Percentiles rank a stretch among this genome's conserved stretches.
phyloP scores from a whole-genome alignment of 2,329 filamentous ascomycete species.

The Lithohypha guttulata region DNA sequence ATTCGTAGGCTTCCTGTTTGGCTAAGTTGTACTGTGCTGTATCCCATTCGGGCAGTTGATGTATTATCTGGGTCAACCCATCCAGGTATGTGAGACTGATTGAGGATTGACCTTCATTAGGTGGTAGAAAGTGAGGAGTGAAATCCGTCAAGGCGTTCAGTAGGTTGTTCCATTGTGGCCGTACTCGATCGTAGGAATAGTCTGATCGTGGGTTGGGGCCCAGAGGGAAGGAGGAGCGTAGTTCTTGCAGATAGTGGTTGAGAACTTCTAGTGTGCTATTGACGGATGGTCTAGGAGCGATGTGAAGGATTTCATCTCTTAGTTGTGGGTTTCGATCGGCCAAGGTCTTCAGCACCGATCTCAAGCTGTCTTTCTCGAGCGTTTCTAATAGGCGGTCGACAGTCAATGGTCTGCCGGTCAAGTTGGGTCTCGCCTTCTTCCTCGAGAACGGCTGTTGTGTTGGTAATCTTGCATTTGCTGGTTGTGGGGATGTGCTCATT shows the following conservation, averaged over 20 bases:
- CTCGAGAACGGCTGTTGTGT: constrained; percentile 58
- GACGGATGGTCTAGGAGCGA: constrained; percentile 79
- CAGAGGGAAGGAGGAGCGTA: constrained; percentile 72
- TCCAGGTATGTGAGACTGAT: constrained; percentile 80
- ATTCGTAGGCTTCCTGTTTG: constrained; percentile 92
- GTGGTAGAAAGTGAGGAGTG: constrained; percentile 88
- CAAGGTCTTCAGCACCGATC: constrained; percentile 76
- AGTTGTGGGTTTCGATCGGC: constrained; percentile 84
- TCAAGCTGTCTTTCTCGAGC: constrained; percentile 72
- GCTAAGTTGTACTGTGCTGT: constrained; percentile 78
- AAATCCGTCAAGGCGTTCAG: constrained; percentile 88
- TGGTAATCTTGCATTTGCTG: constrained; percentile 53
- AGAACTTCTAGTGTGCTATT: constrained; percentile 70
- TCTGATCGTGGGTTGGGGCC: constrained; percentile 77
- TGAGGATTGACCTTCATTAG: constrained; percentile 73
- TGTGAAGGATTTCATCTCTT: constrained; percentile 68
- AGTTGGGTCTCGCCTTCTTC: constrained; percentile 57
- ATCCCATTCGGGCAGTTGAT: constrained; percentile 83
- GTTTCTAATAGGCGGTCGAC: constrained; percentile 83
- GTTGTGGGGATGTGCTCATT: constrained; percentile 64
- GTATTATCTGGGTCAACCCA: constrained; percentile 78
- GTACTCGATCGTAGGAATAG: constrained; percentile 90
- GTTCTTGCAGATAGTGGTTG: constrained; percentile 64
- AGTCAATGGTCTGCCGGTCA: constrained; percentile 54
- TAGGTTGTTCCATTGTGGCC: constrained; percentile 65